Percentiles rank a stretch among this genome's conserved stretches.
phyloP scores from a whole-genome alignment of 2,329 filamentous ascomycete genomes.

The Penicillium sp. region DNA sequence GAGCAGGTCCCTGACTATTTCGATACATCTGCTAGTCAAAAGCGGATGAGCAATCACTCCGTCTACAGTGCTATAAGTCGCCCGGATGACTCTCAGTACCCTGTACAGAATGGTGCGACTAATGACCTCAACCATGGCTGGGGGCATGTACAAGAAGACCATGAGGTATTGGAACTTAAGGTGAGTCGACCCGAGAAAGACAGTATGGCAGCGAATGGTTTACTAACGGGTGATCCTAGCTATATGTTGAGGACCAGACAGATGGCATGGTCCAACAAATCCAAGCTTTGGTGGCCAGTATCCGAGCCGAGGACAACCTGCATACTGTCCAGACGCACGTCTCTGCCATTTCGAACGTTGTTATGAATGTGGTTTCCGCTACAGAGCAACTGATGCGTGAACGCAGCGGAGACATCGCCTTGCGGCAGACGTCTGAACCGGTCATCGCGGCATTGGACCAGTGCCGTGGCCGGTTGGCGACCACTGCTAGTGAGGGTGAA shows the following conservation, averaged over 20 bases:
- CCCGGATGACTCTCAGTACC: conserved; percentile 43
- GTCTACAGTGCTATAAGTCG: conserved; percentile 72
- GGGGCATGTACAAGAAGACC: conserved; percentile 40
- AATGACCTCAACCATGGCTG: conserved; percentile 40
- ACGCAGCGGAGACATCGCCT: conserved; percentile 46
- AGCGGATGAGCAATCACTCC: conserved; percentile 61
- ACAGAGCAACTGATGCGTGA: conserved; percentile 57
- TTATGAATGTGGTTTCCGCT: conserved; percentile 66
- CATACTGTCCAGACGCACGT: conserved; percentile 68
- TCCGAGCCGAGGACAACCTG: conserved; percentile 63
- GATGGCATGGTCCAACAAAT: conserved; percentile 75
- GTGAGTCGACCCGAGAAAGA: conserved; percentile 36
- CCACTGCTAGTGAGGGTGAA: conserved; percentile 60
- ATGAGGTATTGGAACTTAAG: conserved; percentile 60
- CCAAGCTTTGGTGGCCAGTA: conserved; percentile 72
- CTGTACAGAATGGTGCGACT: conserved; percentile 26
- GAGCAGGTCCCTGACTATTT: conserved; percentile 69
- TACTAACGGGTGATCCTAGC: conserved; percentile 42
- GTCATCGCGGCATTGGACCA: conserved; percentile 51
- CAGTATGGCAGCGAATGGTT: background rate
- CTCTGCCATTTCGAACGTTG: conserved; percentile 65
- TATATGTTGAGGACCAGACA: conserved; percentile 80
- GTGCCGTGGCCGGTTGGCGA: conserved; percentile 64
- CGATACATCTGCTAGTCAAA: conserved; percentile 51
- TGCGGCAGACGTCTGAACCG: conserved; percentile 48